A percentile compares a stretch with the other conserved stretches of the same genome.
phyloP scores from a whole-genome alignment of 805 yeast species.

The Candida wancherniae region DNA sequence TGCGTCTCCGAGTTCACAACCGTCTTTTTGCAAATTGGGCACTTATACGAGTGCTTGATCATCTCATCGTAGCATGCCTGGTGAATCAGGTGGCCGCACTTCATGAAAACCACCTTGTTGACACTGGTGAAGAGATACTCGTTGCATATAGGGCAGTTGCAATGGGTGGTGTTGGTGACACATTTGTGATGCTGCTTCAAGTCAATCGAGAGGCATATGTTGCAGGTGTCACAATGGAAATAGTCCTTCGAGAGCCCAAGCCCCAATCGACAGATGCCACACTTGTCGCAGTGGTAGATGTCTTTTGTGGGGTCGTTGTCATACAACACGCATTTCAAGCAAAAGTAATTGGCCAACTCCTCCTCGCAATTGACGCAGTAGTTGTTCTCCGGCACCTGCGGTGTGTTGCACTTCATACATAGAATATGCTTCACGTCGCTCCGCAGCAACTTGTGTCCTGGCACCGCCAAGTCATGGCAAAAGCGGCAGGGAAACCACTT shows the following conservation, averaged over 20 bases:
- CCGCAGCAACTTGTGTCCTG: slow-evolving; percentile 55
- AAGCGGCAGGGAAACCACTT: slow-evolving; percentile 79
- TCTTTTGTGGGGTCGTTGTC: slow-evolving; percentile 75
- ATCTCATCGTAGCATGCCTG: slow-evolving; percentile 77
- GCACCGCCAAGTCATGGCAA: slow-evolving; percentile 69
- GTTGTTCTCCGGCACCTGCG: slow-evolving; percentile 66
- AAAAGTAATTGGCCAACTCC: slow-evolving; percentile 70
- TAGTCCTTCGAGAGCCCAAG: slow-evolving; percentile 83
- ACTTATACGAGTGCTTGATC: slow-evolving; percentile 78
- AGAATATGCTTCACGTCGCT: slow-evolving; percentile 60
- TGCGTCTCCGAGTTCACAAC: slow-evolving; percentile 84
- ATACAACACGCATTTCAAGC: slow-evolving; percentile 72
- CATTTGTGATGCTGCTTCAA: slow-evolving; percentile 75
- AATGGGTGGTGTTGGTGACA: slow-evolving; percentile 80
- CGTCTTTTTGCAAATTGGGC: slow-evolving; percentile 86
- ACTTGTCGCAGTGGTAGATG: slow-evolving; percentile 86
- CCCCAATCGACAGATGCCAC: slow-evolving; percentile 91
- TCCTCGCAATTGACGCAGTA: slow-evolving; percentile 65
- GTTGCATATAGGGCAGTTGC: slow-evolving; percentile 89
- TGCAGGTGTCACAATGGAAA: slow-evolving; percentile 87
- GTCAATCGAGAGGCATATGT: slow-evolving; percentile 81
- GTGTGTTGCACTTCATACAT: slow-evolving; percentile 75
- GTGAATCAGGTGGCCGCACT: slow-evolving; percentile 93
- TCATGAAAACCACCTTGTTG: slow-evolving; percentile 82
- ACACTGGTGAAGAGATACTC: slow-evolving; percentile 85